Evolutionary conservation across 306 rosid genomes (phyloP), one percentile per base, ranked within the genome.

Genomic region (Castanopsis chinensis): DNA sequence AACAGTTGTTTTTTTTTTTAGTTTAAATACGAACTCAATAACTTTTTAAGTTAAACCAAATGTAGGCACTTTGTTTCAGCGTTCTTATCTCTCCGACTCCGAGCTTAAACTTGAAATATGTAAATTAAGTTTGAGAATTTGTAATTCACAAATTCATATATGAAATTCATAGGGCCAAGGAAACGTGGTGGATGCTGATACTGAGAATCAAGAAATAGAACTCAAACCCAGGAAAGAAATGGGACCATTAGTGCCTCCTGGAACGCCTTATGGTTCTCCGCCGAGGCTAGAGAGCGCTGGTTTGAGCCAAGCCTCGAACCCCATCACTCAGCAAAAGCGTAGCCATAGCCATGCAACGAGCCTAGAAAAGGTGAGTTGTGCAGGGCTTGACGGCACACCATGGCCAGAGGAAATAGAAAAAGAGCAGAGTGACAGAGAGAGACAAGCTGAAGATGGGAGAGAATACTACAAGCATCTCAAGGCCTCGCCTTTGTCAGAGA

Each of bases 401-500:
- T 81, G 83, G 90, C 86, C 91, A 14, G 6, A 74, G 20, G 90
- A 79, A 10, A 25, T 17, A 4, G 81, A 71, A 10, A 25, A 57
- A 45, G 74, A 76, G 54, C 4, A 14, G 69, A 75, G 19, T 0
- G 75, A 51, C 5, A 59, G 53, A 20, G 49, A 77, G 10, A 83
- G 83, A 28, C 18, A 84, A 43, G 58, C 30, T 1, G 83, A 80
- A 45, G 90, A 89, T 58, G 71, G 86, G 0, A 79, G 25, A 37
- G 91, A 87, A 0, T 92, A 90, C 77, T 87, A 70, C 75, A 53
- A 81, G 51, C 83, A 89, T 57, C 97, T 81, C 81, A 92, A 92
- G 58, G 97, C 94, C 6, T 94, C 97, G 0, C 97, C 97, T 0
- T 84, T 94, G 85, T 89, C 97, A 10, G 93, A 91, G 84, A 58